phyloP scores from a whole-genome alignment of 1,139 yeast species.

The Candida pseudoviswanathii region DNA sequence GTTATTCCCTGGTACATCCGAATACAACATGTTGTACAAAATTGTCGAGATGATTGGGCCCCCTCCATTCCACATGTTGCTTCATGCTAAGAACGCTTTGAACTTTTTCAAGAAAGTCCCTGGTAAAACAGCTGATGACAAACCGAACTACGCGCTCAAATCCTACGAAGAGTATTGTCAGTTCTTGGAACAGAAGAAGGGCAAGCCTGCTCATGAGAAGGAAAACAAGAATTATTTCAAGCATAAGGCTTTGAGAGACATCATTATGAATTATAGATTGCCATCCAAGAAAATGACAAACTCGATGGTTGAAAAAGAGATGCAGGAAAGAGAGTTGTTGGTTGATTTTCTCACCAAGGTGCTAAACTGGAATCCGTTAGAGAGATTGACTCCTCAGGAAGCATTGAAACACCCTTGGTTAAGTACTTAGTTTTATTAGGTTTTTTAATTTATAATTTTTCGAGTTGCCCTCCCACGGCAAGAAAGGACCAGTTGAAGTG shows the following conservation, averaged over 20 bases:
- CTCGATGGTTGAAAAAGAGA: conserved; percentile 65
- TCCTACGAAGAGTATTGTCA: conserved; percentile 42
- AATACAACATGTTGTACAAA: conserved; percentile 84
- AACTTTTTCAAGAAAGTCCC: conserved; percentile 61
- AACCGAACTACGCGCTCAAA: conserved; percentile 35
- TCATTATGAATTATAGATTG: conserved; percentile 71
- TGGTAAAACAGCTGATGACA: conserved; percentile 27
- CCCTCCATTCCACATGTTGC: conserved; percentile 97
- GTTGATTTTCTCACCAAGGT: conserved; percentile 79
- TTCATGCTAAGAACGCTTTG: conserved; percentile 83
- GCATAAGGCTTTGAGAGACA: conserved; percentile 70
- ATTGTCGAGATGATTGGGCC: conserved; percentile 80
- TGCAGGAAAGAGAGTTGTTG: conserved; percentile 69
- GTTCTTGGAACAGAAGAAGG: conserved; percentile 29
- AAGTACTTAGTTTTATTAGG: neutral
- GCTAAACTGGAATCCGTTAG: conserved; percentile 84
- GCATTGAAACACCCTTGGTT: conserved; percentile 82
- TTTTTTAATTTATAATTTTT: too few species aligned
- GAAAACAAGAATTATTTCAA: conserved; percentile 88
- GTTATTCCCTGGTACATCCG: conserved; percentile 92
- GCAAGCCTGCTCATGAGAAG: conserved; percentile 45
- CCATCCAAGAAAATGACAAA: conserved; percentile 75
- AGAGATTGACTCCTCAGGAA: conserved; percentile 96
- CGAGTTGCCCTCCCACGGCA: too few species aligned
- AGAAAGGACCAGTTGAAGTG: too few species aligned